Conservation (phyloP, 192 early-diverging fungal species). For the Backusella luteola region DNA sequence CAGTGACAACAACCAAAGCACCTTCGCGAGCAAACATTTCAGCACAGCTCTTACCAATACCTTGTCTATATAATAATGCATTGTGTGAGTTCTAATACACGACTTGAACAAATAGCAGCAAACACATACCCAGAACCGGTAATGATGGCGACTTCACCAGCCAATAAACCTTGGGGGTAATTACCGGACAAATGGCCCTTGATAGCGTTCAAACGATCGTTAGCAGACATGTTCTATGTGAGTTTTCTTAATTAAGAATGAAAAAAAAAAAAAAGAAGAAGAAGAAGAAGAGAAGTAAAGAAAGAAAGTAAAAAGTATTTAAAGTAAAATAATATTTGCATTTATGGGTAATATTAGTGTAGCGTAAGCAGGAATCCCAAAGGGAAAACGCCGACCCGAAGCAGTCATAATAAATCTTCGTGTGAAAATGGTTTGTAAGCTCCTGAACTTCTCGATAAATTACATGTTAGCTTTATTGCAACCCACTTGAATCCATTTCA, state of each 20-base stretch:
- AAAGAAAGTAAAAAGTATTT: neutral
- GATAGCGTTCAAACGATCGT: conserved; percentile 37
- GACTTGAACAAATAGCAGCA: neutral
- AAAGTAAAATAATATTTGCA: neutral
- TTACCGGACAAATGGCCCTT: conserved; percentile 46
- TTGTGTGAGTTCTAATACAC: neutral
- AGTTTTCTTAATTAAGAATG: neutral
- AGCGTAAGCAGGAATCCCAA: neutral
- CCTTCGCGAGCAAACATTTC: conserved; percentile 84
- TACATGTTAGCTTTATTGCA: no score
- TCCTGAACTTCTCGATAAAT: no score
- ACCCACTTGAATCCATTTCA: no score
- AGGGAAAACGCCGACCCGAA: conserved; percentile 5
- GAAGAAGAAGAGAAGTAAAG: conserved; percentile 4
- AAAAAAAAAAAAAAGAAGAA: neutral
- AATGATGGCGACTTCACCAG: conserved; percentile 61
- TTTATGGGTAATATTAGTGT: neutral
- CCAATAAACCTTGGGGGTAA: conserved; percentile 49
- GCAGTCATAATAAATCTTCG: neutral
- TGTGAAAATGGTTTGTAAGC: conserved; percentile 6
- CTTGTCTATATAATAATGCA: conserved; percentile 43
- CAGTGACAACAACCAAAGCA: conserved; percentile 92
- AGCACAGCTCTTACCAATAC: conserved; percentile 91
- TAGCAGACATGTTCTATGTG: conserved; percentile 31
- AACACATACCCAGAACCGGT: conserved; percentile 58